phyloP scores from a whole-genome alignment of 1,139 yeast genomes.

The Yamadazyma sp. region DNA sequence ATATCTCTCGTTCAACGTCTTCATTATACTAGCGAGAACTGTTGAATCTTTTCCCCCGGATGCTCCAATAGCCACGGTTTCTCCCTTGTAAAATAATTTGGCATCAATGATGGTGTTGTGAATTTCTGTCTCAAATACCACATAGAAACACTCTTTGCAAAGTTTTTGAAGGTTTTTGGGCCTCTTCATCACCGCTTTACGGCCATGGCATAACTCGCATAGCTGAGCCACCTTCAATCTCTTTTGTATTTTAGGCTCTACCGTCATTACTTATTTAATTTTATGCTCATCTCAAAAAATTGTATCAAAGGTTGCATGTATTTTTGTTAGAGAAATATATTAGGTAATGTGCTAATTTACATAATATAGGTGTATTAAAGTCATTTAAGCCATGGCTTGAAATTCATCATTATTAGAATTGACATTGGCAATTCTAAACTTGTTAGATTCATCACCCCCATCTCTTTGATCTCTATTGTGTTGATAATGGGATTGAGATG shows the following conservation, averaged over 20 bases:
- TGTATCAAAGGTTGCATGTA: background rate
- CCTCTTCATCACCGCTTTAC: slow-evolving; percentile 85
- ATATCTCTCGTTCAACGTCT: slow-evolving; percentile 83
- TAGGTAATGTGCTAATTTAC: slow-evolving; percentile 1
- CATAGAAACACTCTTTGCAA: slow-evolving; percentile 89
- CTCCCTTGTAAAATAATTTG: slow-evolving; percentile 74
- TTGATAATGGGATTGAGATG: slow-evolving; percentile 31
- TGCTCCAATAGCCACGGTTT: slow-evolving; percentile 93
- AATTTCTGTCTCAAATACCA: slow-evolving; percentile 92
- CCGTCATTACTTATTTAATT: slow-evolving; percentile 9
- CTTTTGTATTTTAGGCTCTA: slow-evolving; percentile 16
- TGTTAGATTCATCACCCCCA: slow-evolving; percentile 32
- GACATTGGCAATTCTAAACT: slow-evolving; percentile 49
- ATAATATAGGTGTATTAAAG: background rate
- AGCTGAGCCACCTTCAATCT: slow-evolving; percentile 44
- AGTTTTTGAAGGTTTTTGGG: slow-evolving; percentile 90
- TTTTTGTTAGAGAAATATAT: background rate
- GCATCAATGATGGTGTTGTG: slow-evolving; percentile 82
- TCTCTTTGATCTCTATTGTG: slow-evolving; percentile 16
- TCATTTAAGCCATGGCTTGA: slow-evolving; percentile 25
- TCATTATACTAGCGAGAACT: slow-evolving; percentile 85
- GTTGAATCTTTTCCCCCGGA: slow-evolving; percentile 99
- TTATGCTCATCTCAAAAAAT: slow-evolving; percentile 4
- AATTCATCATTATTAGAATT: slow-evolving; percentile 49
- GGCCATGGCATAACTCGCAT: slow-evolving; percentile 84